phyloP scores from a whole-genome alignment of 495 filamentous ascomycete genomes.

The Geoglossum glabrum region DNA sequence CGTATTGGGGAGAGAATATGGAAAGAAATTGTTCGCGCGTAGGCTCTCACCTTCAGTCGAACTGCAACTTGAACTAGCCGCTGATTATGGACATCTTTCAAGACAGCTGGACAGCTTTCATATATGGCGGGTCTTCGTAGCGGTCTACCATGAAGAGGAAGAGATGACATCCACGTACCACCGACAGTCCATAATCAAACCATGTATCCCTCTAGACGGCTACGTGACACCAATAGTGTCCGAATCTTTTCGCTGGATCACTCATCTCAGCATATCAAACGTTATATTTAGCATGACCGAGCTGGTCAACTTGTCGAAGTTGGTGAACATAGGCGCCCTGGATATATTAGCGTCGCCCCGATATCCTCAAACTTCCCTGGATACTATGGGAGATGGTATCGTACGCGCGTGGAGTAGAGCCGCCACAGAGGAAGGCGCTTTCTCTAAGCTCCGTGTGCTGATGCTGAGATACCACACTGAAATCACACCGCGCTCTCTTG shows the following conservation, averaged over 20 bases:
- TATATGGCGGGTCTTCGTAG: constrained; percentile 13
- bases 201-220: constrained; percentile 6
- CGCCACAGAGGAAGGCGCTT: constrained; percentile 9
- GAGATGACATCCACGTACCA: constrained; percentile 6
- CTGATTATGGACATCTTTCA: neutral
- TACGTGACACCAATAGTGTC: constrained; percentile 10
- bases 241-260: constrained; percentile 10
- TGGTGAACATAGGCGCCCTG: constrained; percentile 13
- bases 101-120: constrained; percentile 14
- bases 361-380: neutral
- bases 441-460: constrained; percentile 12
- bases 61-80: neutral
- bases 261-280: constrained; percentile 12
- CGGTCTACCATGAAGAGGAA: constrained; percentile 8
- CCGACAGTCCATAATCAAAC: constrained; percentile 5
- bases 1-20: constrained; percentile 10
- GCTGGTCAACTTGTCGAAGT: constrained; percentile 10
- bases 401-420: constrained; percentile 13
- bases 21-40: constrained; percentile 5
- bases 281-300: constrained; percentile 8
- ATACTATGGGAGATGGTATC: constrained; percentile 12
- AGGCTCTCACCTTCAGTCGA: neutral
- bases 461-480: constrained; percentile 7
- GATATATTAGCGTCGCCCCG: constrained; percentile 8
- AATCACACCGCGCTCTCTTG: constrained; percentile 9